Percentiles rank a stretch among this genome's conserved stretches.
Conservation (phyloP, 139 green algal genomes). For the Auxenochlorella protothecoides region DNA sequence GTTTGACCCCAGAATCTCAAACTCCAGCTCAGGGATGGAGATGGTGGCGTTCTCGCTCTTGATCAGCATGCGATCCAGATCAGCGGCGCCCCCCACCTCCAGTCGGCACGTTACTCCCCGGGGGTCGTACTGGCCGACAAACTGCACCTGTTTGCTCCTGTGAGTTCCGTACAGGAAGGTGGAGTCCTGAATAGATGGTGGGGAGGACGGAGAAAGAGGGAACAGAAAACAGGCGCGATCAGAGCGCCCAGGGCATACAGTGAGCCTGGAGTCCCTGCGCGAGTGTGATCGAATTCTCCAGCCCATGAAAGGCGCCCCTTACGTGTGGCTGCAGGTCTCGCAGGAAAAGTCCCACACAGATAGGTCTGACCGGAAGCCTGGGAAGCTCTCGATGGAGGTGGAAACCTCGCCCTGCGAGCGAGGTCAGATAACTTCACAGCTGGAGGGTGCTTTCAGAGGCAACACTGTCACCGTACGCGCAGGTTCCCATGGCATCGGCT, state of each 20-base stretch:
- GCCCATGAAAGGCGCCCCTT: not conserved
- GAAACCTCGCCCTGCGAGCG: no score
- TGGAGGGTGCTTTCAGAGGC: slow-evolving; percentile 1
- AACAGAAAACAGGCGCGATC: no score
- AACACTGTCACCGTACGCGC: not conserved
- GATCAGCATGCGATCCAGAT: not conserved
- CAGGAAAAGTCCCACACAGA: slow-evolving; percentile 7
- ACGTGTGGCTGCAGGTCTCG: slow-evolving; percentile 10
- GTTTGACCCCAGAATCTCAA: not conserved
- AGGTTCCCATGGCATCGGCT: not conserved
- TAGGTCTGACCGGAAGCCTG: slow-evolving; percentile 3
- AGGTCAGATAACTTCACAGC: not conserved
- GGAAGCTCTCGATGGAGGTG: no score
- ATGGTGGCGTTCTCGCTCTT: not conserved
- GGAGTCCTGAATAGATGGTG: no score
- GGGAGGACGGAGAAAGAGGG: no score
- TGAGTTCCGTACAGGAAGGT: not conserved
- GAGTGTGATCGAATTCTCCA: not conserved
- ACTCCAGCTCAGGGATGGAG: slow-evolving; percentile 1
- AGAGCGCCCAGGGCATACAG: no score
- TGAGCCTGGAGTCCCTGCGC: no score
- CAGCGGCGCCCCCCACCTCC: slow-evolving; percentile 9
- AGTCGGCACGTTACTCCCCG: slow-evolving; percentile 30
- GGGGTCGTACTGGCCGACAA: slow-evolving; percentile 7
- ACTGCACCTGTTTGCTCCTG: slow-evolving; percentile 13